These are phyloP conservation scores for Exutisphaerella laricina DNA, from an alignment of 2,329 filamentous ascomycete genomes.

Conservation along the genomic window DNA sequence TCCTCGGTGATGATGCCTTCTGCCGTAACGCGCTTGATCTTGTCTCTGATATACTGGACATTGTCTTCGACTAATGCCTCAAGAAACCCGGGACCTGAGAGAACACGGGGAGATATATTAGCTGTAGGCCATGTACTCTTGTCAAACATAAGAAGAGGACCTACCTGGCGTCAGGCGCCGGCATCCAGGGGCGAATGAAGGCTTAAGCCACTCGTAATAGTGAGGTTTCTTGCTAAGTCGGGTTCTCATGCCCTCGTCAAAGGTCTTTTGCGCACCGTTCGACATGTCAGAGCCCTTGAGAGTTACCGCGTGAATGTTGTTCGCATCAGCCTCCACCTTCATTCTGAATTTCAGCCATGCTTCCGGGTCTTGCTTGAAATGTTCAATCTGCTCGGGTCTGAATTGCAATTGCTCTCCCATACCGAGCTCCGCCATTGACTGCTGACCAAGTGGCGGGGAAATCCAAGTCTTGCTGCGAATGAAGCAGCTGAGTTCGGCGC, in stretches of 20 bases:
- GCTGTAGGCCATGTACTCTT: too few relatives aligned
- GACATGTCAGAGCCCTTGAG: slow-evolving; percentile 38
- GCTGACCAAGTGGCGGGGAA: slow-evolving; percentile 46
- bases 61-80: slow-evolving; percentile 46
- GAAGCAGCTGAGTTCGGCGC: slow-evolving; percentile 54
- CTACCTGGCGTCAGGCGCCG: slow-evolving; percentile 46
- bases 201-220: slow-evolving; percentile 39
- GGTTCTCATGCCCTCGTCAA: slow-evolving; percentile 39
- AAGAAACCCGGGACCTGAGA: slow-evolving; percentile 49
- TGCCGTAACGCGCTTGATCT: slow-evolving; percentile 36
- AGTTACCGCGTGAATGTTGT: slow-evolving; percentile 44
- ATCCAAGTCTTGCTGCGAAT: slow-evolving; percentile 63
- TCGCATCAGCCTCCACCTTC: slow-evolving; percentile 52
- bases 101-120: too few relatives aligned
- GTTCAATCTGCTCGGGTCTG: slow-evolving; percentile 50
- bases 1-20: slow-evolving; percentile 39
- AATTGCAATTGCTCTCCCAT: slow-evolving; percentile 48
- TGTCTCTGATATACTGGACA: slow-evolving; percentile 40
- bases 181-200: slow-evolving; percentile 42
- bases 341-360: slow-evolving; percentile 49
- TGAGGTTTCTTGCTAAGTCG: slow-evolving; percentile 36
- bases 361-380: slow-evolving; percentile 54
- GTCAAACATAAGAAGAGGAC: too few relatives aligned
- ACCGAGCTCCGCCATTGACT: slow-evolving; percentile 30
- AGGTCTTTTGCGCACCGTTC: slow-evolving; percentile 33